Conservation (phyloP, 805 yeast genomes). For the Wickerhamomyces ciferrii region DNA sequence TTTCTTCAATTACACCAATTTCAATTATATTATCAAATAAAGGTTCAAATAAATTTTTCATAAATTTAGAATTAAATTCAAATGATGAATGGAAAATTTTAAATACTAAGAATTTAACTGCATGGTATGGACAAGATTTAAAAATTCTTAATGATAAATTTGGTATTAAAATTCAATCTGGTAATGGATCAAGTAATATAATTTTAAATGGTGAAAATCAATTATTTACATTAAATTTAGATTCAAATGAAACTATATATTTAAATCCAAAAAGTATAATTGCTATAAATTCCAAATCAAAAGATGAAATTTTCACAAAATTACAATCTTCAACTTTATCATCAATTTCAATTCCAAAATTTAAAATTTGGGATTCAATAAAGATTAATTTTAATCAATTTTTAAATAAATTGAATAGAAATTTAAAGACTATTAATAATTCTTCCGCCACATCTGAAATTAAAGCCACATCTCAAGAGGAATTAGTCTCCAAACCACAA, state of each 20-base stretch:
- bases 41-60: conserved; percentile 1
- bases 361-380: conserved; percentile 7
- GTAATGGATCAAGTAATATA: conserved; percentile 21
- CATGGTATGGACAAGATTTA: conserved; percentile 14
- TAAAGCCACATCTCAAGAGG: not conserved
- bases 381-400: conserved; percentile 3
- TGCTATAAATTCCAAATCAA: conserved; percentile 6
- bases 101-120: conserved; percentile 9
- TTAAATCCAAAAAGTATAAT: conserved; percentile 18
- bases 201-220: conserved; percentile 27
- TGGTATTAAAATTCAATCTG: conserved; percentile 8
- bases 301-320: conserved; percentile 10
- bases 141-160: not conserved
- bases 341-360: conserved; percentile 3
- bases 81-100: conserved; percentile 11
- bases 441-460: not conserved
- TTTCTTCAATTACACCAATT: conserved; percentile 12
- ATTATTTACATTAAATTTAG: conserved; percentile 19
- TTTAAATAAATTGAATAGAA: conserved; percentile 5
- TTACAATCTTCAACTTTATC: conserved; percentile 1
- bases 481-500: not conserved
- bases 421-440: no score
- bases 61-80: conserved; percentile 8
- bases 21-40: conserved; percentile 11
- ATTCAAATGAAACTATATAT: conserved; percentile 16